Base-by-base conservation (phyloP, 139 green algal species). In the Diplosphaera chodatii region DNA sequence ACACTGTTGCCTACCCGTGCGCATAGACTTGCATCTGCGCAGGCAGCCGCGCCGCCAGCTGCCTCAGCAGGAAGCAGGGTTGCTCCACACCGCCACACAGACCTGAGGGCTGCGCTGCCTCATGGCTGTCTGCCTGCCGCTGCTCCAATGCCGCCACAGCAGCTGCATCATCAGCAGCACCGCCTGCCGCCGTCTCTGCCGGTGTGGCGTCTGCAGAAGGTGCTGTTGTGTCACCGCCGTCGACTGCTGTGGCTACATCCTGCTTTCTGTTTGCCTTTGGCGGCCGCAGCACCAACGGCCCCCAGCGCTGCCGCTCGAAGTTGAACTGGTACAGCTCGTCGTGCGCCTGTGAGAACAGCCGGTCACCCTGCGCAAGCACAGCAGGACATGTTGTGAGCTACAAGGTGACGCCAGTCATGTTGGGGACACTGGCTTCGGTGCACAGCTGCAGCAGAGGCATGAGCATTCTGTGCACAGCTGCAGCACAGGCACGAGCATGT, bases 271-370 rank as follows among this genome's bases (percentile, higher is more conserved):
- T 75, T 66, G 40, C 40, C 63, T 15, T 68, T 68, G 83, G 77
- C n/a, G 67, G 34, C 18, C 86, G 74, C 40, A 94, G 29, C 2
- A 48, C 67, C 5, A 95, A 22, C 1, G 89, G 87, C 68, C 82
- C 88, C 91, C 92, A 97, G 15, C 88, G 81, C 27, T 82, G 77
- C 18, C 79, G 84, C 21, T 84, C 84, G 32, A 92, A 77, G 69
- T 80, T 89, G 80, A 96, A 93, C 29, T 88, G 80, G 82, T 93
- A 96, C n/a, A 94, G 73, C 62, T 97, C 91, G 71, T 96, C 92
- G 75, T 92, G 86, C 72, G 92, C 89, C 48, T 94, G 89, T 4
- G 66, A 83, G 68, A 83, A 90, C 55, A 93, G 70, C 64, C 84
- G 82, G n/a, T 91, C 86, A 1, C 86, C 80, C 70, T 87, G 73